Evolutionary conservation across 495 filamentous ascomycete genomes (phyloP).

Genomic region (Cenococcum geophilum): DNA sequence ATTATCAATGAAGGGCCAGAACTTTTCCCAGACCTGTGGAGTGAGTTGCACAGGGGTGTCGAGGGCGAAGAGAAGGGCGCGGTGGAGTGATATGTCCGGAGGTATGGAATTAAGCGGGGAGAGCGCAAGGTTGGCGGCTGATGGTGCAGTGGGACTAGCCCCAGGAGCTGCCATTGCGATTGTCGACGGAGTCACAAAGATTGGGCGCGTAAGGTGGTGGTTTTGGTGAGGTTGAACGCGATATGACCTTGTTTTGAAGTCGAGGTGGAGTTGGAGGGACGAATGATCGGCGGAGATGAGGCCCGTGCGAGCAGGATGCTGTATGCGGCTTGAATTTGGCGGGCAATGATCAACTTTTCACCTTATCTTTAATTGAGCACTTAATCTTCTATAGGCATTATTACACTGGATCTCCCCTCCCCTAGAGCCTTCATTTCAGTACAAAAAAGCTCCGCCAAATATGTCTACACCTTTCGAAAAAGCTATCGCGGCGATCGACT

Average conservation of each 20-base stretch:
- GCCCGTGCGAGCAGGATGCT: background rate
- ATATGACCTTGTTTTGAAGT: too few species aligned
- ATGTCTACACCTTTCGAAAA: conserved; percentile 31
- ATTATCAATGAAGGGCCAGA: conserved; percentile 27
- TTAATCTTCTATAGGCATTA: background rate
- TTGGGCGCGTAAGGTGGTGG: background rate
- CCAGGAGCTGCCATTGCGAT: background rate
- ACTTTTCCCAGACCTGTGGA: conserved; percentile 13
- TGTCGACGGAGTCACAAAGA: background rate
- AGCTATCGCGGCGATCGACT: conserved; percentile 62
- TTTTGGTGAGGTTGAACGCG: too few species aligned
- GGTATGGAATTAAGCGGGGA: conserved; percentile 23
- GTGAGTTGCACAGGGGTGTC: conserved; percentile 22
- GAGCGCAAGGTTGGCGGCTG: background rate
- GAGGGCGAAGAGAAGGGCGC: conserved; percentile 25
- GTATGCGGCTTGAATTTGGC: too few species aligned
- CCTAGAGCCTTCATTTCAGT: background rate
- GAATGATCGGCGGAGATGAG: background rate
- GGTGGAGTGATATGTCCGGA: conserved; percentile 19
- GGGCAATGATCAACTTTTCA: too few species aligned
- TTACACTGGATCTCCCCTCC: background rate
- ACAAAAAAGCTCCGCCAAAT: background rate
- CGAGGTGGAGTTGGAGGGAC: background rate
- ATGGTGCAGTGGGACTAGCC: conserved; percentile 2
- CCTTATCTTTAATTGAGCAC: too few species aligned